Evolutionary conservation across 1,139 yeast genomes (phyloP).

Genomic region (Wickerhamomyces sp.): DNA sequence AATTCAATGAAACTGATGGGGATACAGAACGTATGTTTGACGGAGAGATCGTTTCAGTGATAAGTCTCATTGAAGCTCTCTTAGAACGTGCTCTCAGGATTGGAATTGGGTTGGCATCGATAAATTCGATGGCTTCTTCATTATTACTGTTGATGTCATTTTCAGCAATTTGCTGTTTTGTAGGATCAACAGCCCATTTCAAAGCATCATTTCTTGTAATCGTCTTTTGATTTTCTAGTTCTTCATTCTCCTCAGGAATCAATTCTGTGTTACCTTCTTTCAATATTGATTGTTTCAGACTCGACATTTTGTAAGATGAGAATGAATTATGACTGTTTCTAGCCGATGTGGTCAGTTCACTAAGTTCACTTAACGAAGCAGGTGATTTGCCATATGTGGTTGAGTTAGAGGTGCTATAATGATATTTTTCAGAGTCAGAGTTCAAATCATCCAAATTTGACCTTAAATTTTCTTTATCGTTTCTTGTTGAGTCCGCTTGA

Average conservation of each 20-base stretch:
- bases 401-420: conserved; percentile 23
- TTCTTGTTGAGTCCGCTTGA: background rate
- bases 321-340: conserved; percentile 7
- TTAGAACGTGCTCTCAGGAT: conserved; percentile 6
- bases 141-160: conserved; percentile 6
- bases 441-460: conserved; percentile 4
- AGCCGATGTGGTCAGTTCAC: conserved; percentile 19
- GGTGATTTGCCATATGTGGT: conserved; percentile 23
- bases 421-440: conserved; percentile 12
- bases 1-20: conserved; percentile 21
- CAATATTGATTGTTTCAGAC: conserved; percentile 12
- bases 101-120: conserved; percentile 10
- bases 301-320: conserved; percentile 10
- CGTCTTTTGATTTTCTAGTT: conserved; percentile 21
- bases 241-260: conserved; percentile 10
- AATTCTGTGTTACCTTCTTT: conserved; percentile 5
- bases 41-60: conserved; percentile 16
- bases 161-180: conserved; percentile 8
- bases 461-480: conserved; percentile 4
- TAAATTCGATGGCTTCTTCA: conserved; percentile 15
- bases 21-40: conserved; percentile 21
- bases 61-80: conserved; percentile 12
- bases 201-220: conserved; percentile 28
- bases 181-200: conserved; percentile 17
- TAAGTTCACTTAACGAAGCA: conserved; percentile 21